Conservation (phyloP, 1,284 basidiomycete genomes). For the Hymenochaete sp. region DNA sequence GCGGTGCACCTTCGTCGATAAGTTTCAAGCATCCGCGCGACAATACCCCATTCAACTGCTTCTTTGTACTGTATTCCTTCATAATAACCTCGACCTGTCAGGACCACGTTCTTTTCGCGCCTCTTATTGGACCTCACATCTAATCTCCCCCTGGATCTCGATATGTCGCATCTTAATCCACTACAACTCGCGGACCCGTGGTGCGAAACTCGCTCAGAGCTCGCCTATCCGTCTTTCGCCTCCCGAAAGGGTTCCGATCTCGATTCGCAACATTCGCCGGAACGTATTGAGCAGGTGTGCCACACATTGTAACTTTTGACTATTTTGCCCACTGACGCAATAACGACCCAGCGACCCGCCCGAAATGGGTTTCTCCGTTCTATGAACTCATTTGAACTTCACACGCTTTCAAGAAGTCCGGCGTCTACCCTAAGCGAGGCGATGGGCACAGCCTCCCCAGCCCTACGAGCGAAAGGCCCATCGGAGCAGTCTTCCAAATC, state of each 20-base stretch:
- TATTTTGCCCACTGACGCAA: conserved; percentile 1
- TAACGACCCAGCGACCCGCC: conserved; percentile 11
- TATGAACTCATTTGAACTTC: conserved; percentile 9
- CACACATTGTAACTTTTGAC: not conserved
- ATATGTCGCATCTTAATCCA: too few relatives aligned
- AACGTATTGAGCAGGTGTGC: conserved; percentile 6
- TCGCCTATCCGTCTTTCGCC: too few relatives aligned
- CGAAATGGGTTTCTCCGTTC: conserved; percentile 12
- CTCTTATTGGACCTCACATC: too few relatives aligned
- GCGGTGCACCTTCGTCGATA: too few relatives aligned
- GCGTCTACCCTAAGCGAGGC: conserved; percentile 14
- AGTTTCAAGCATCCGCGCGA: too few relatives aligned
- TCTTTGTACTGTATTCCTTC: too few relatives aligned
- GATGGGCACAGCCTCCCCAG: conserved; percentile 14
- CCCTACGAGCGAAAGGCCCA: conserved; percentile 9
- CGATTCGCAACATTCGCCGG: conserved; percentile 2
- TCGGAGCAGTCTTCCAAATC: conserved; percentile 15
- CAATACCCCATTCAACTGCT: too few relatives aligned
- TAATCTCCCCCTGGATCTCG: too few relatives aligned
- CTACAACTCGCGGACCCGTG: too few relatives aligned
- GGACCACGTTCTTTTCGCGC: too few relatives aligned
- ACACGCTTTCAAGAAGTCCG: conserved; percentile 8
- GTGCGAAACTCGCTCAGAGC: too few relatives aligned
- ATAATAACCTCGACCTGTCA: not conserved
- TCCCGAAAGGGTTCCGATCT: too few relatives aligned